Evolutionary conservation across 2,329 filamentous ascomycete species (phyloP).

Genomic region (Phialophora expanda): DNA sequence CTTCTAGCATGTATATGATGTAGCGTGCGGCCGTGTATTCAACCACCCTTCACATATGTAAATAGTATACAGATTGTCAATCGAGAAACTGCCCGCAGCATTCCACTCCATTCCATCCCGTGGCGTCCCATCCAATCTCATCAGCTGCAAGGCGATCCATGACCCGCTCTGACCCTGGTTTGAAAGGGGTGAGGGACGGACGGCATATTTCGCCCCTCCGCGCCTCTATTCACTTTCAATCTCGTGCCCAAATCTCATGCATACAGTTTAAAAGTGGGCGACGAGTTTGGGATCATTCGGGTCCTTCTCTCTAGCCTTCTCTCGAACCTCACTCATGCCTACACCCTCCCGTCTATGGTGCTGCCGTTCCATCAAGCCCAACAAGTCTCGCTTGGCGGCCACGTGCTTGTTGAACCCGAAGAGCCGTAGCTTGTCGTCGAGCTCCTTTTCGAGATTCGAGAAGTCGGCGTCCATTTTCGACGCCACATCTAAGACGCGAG

Average conservation of each 20-base stretch:
- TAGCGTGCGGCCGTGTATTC: neutral
- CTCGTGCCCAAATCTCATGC: neutral
- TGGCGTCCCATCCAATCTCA: no score
- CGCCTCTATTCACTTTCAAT: neutral
- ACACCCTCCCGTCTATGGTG: constrained; percentile 46
- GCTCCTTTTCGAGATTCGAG: constrained; percentile 47
- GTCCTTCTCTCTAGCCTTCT: constrained; percentile 30
- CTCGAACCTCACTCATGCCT: constrained; percentile 45
- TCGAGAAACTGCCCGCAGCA: neutral
- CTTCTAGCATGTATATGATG: neutral
- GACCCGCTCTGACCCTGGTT: neutral
- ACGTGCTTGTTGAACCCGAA: constrained; percentile 50
- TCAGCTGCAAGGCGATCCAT: neutral
- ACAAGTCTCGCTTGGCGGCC: constrained; percentile 42
- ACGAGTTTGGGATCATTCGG: constrained; percentile 10
- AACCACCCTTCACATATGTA: neutral
- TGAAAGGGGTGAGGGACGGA: neutral
- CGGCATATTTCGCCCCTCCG: neutral
- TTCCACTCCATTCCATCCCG: neutral
- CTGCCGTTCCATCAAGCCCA: constrained; percentile 47
- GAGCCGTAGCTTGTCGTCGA: constrained; percentile 49
- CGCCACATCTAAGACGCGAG: constrained; percentile 45
- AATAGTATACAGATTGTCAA: neutral
- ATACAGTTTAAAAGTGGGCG: neutral
- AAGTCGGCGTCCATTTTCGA: constrained; percentile 49